Conservation (phyloP, 1,139 yeast genomes). For the Magnusiomyces suaveolens region DNA sequence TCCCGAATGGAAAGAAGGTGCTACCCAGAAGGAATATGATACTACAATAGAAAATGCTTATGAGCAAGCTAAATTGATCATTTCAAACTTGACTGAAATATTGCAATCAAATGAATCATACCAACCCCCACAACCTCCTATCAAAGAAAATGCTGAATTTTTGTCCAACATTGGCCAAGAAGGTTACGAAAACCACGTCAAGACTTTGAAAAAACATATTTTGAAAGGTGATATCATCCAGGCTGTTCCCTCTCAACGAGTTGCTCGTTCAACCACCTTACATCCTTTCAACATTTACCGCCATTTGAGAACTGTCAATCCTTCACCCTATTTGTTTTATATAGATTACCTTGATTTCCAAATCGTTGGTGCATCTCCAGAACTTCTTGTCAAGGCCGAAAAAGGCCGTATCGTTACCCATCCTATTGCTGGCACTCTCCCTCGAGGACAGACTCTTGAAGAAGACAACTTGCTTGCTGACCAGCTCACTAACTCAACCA, state of each 20-base stretch:
- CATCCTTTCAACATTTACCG: constrained; percentile 96
- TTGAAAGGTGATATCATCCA: constrained; percentile 88
- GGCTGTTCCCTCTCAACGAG: constrained; percentile 95
- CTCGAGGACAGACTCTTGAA: constrained; percentile 78
- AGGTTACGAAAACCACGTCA: constrained; percentile 81
- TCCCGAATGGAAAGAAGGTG: constrained; percentile 24
- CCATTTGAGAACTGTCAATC: constrained; percentile 89
- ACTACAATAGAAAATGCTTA: constrained; percentile 38
- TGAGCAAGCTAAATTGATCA: constrained; percentile 45
- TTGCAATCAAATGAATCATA: constrained; percentile 42
- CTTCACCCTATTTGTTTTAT: constrained; percentile 92
- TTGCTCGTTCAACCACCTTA: constrained; percentile 85
- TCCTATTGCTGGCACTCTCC: constrained; percentile 95
- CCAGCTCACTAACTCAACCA: constrained; percentile 62
- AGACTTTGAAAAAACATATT: constrained; percentile 66
- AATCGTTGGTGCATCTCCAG: constrained; percentile 96
- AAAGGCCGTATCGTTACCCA: constrained; percentile 76
- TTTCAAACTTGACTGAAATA: constrained; percentile 46
- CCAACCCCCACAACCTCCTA: constrained; percentile 62
- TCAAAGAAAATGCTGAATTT: constrained; percentile 46
- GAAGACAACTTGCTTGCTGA: constrained; percentile 83
- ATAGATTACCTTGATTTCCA: constrained; percentile 87
- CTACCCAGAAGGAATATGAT: constrained; percentile 24
- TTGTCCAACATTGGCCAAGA: constrained; percentile 85
- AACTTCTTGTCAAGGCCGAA: constrained; percentile 77